Evolutionary conservation across 352 stramenopile species (phyloP).

Genomic region (Globisporangium radiosum): DNA sequence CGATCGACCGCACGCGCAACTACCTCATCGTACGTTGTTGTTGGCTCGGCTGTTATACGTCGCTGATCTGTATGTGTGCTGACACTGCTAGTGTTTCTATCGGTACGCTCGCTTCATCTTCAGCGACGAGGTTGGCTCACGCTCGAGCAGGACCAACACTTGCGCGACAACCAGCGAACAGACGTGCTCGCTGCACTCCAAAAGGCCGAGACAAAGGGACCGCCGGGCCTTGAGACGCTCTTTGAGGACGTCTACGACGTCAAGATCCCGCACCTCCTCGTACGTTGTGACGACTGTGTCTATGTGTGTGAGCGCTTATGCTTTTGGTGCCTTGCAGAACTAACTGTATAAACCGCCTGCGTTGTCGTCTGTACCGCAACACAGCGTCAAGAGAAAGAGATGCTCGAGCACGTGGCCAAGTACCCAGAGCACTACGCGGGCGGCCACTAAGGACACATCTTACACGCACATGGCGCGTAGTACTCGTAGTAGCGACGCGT

Average conservation of each 20-base stretch:
- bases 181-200: constrained; percentile 80
- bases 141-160: constrained; percentile 68
- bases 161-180: constrained; percentile 87
- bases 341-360: neutral
- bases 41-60: neutral
- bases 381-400: constrained; percentile 90
- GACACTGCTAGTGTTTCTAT: neutral
- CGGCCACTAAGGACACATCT: constrained; percentile 32
- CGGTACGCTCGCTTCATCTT: no score
- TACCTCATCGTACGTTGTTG: constrained; percentile 78
- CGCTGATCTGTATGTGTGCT: constrained; percentile 1
- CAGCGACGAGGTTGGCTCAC: constrained; percentile 84
- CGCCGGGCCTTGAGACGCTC: constrained; percentile 85
- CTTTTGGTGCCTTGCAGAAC: no score
- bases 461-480: no score
- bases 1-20: constrained; percentile 86
- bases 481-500: no score
- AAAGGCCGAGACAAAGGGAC: constrained; percentile 87
- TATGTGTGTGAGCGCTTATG: neutral
- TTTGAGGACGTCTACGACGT: constrained; percentile 98
- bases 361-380: neutral
- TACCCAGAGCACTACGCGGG: constrained; percentile 89
- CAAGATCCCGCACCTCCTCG: constrained; percentile 89
- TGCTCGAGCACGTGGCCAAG: constrained; percentile 89
- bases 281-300: constrained; percentile 22